Evolutionary conservation across 345 rosid species (phyloP), one percentile per base, ranked within the genome.

Genomic region (Hibiscus syriacus): DNA sequence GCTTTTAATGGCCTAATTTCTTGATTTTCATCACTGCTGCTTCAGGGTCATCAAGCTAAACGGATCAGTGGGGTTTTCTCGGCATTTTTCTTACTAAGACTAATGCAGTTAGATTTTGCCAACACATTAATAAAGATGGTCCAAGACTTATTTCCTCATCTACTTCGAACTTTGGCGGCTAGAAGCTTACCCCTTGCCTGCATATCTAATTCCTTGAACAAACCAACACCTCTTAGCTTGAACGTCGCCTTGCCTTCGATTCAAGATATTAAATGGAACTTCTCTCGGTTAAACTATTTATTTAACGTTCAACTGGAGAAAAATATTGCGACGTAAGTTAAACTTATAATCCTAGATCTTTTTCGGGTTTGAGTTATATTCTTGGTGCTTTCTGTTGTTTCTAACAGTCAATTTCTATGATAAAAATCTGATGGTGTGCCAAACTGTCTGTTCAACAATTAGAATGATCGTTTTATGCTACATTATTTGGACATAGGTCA

Each of bases 241-340:
- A 87, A 90, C 30, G 80, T 90, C 26, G 70, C 94, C 61, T 39
- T 87, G 68, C 96, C 97, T 77, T 86, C 96, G 16, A 53, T 93
- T 68, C 75, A 76, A 58, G 92, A 90, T 77, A 58, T 93, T 56
- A 80, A 61, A 69, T 93, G 96, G 98, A 86, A 70, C 79, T 69
- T 90, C 43, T 65, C 87, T 11, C 88, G 96, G 71, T 68, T 90
- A 46, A 62, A 90, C 23, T 93, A 90, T 79, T 72, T 93, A 56
- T 89, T 93, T 86, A 90, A 93, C 70, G 77, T 89, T 67, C 96
- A 87, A 75, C 75, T 93, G 26, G 98, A 93, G 85, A 85, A 85
- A 81, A 93, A 93, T 80, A 81, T 93, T 70, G 89, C 91, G 69
- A 86, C 87, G 98, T 93, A 86, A 82, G 98, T 81, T 70, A 70